A percentile compares a stretch with the other conserved stretches of the same genome.
Evolutionary conservation across 2,329 filamentous ascomycete species (phyloP).

Genomic region (Pyrenophora tritici-repentis): DNA sequence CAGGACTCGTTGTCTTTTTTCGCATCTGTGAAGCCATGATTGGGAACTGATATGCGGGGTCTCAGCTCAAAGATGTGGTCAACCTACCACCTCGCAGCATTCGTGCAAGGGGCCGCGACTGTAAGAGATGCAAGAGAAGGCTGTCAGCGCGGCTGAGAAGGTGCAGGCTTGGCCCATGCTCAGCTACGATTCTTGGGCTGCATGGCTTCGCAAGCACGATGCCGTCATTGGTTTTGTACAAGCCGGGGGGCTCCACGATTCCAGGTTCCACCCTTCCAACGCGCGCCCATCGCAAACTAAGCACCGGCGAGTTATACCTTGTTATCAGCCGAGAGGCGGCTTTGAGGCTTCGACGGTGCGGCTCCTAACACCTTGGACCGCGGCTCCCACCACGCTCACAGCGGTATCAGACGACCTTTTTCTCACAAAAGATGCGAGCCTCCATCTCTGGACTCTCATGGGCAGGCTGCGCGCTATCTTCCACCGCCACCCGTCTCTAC

Average conservation of each 20-base stretch:
- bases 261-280: constrained; percentile 6
- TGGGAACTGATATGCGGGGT: not conserved
- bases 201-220: constrained; percentile 15
- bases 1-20: not conserved
- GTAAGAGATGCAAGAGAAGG: not conserved
- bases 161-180: not conserved
- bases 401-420: constrained; percentile 23
- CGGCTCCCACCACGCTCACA: constrained; percentile 1
- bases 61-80: not conserved
- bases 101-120: too few species aligned
- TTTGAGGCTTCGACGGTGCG: constrained; percentile 7
- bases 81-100: too few species aligned
- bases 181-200: constrained; percentile 9
- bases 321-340: constrained; percentile 11
- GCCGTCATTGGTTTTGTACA: constrained; percentile 19
- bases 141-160: not conserved
- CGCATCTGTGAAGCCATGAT: not conserved
- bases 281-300: constrained; percentile 5
- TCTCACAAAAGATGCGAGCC: constrained; percentile 26
- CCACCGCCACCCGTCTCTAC: too few species aligned
- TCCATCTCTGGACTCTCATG: constrained; percentile 12
- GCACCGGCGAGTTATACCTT: constrained; percentile 9
- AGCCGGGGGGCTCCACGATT: constrained; percentile 1
- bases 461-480: not conserved
- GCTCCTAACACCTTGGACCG: not conserved